Evolutionary conservation across 129 eudicot species (phyloP).

Genomic region (Solidago caesia): DNA sequence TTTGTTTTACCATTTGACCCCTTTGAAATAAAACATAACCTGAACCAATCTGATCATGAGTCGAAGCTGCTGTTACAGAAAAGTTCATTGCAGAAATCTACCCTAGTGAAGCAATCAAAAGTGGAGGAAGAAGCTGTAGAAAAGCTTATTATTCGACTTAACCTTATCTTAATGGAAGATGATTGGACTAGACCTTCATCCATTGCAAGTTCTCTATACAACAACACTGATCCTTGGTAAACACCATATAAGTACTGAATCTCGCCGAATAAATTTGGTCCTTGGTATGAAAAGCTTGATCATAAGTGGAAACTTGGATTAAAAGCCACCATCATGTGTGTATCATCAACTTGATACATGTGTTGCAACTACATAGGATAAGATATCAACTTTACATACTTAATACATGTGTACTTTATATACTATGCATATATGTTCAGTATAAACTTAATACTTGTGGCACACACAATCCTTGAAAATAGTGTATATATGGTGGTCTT

Average conservation of each 20-base stretch:
- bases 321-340: not conserved
- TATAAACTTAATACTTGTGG: conserved; percentile 2
- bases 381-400: not conserved
- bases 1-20: too few relatives aligned
- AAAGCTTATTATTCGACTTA: conserved; percentile 61
- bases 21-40: too few relatives aligned
- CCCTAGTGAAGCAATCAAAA: conserved; percentile 31
- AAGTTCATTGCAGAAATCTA: conserved; percentile 35
- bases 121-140: conserved; percentile 72
- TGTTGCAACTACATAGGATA: not conserved
- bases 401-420: not conserved
- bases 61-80: too few relatives aligned
- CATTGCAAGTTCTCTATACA: conserved; percentile 44
- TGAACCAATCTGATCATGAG: too few relatives aligned
- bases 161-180: conserved; percentile 76
- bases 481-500: conserved; percentile 10
- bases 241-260: not conserved
- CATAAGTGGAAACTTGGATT: not conserved
- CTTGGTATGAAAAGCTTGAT: conserved; percentile 2
- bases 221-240: conserved; percentile 89
- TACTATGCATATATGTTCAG: not conserved
- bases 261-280: conserved; percentile 8
- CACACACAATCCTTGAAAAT: conserved; percentile 7
- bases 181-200: conserved; percentile 61
- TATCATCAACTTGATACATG: conserved; percentile 10